Evolutionary conservation across 345 rosid species (phyloP).

Genomic region (Gossypium longicalyx): DNA sequence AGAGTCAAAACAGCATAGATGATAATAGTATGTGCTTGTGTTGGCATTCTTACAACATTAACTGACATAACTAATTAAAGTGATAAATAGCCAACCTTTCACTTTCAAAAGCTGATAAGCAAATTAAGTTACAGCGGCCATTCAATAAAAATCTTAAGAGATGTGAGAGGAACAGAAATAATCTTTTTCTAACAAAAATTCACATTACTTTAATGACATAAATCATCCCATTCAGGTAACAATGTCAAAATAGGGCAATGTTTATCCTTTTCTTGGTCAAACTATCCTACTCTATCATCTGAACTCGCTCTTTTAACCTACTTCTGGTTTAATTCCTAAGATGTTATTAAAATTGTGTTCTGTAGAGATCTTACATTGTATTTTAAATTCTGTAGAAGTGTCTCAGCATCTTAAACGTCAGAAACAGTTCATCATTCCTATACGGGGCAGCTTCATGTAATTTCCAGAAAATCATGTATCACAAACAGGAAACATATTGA

Average conservation of each 20-base stretch:
- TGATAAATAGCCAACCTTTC: too few relatives aligned
- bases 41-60: too few relatives aligned
- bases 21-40: too few relatives aligned
- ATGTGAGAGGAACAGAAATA: too few relatives aligned
- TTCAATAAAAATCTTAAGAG: too few relatives aligned
- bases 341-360: neutral
- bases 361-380: neutral
- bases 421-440: conserved; percentile 1
- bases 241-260: neutral
- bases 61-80: too few relatives aligned
- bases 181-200: too few relatives aligned
- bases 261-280: neutral
- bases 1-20: too few relatives aligned
- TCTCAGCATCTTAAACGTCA: neutral
- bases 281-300: neutral
- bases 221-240: neutral
- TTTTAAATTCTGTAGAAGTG: neutral
- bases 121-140: too few relatives aligned
- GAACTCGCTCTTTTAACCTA: neutral
- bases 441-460: neutral
- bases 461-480: neutral
- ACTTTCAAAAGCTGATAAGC: too few relatives aligned
- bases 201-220: neutral
- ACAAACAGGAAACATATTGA: conserved; percentile 1
- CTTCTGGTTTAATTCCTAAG: neutral